Evolutionary conservation across 2,329 filamentous ascomycete genomes (phyloP).

Genomic region (Knufia petricola): DNA sequence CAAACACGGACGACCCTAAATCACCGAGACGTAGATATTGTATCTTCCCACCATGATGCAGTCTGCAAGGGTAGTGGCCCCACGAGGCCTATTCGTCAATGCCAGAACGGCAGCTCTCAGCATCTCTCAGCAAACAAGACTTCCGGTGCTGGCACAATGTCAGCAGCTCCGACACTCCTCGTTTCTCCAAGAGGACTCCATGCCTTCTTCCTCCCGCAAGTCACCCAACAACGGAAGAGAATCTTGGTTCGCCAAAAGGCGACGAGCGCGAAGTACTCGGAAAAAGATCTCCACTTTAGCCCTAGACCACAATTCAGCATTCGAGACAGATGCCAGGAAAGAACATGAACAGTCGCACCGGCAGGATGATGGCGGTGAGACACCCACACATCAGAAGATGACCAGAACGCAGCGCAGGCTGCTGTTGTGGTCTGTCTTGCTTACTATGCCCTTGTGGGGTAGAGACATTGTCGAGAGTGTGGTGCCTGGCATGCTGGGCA

Average conservation of each 20-base stretch:
- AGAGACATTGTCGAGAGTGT: constrained; percentile 6
- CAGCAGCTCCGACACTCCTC: background rate
- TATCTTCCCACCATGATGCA: background rate
- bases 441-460: constrained; percentile 3
- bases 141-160: background rate
- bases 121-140: background rate
- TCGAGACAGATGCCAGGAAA: background rate
- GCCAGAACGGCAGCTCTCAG: background rate
- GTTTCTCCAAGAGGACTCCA: background rate
- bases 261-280: background rate
- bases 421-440: background rate
- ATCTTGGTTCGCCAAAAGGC: background rate
- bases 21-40: no score
- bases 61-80: background rate
- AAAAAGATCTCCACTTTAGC: constrained; percentile 9
- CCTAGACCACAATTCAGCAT: constrained; percentile 1
- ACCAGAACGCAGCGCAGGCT: background rate
- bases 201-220: background rate
- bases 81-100: background rate
- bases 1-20: no score
- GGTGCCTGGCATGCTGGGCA: constrained; percentile 4
- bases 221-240: constrained; percentile 3
- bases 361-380: background rate
- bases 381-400: background rate
- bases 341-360: background rate